Evolutionary conservation across 2,329 filamentous ascomycete species (phyloP).

Genomic region (Pezicula radicicola): DNA sequence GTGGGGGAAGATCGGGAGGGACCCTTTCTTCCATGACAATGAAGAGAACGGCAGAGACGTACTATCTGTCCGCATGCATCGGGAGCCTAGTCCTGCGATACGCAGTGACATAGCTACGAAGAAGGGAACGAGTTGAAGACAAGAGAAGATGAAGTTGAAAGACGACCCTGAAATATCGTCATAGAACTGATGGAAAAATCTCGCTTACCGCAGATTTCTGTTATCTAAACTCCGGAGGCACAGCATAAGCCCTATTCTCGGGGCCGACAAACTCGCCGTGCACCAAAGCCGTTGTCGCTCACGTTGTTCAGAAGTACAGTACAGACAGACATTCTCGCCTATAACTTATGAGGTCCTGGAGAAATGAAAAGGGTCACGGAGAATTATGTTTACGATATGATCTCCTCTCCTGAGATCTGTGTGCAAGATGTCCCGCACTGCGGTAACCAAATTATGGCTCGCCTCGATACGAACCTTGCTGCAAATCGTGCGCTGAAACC

Average conservation of each 20-base stretch:
- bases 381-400: too few species aligned
- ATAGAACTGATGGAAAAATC: too few species aligned
- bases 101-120: constrained; percentile 25
- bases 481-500: not conserved
- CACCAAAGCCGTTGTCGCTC: too few species aligned
- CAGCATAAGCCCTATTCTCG: too few species aligned
- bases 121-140: not conserved
- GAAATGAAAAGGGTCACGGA: too few species aligned
- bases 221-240: not conserved
- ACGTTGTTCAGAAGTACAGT: too few species aligned
- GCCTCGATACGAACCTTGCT: not conserved
- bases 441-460: not conserved
- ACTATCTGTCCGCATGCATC: constrained; percentile 7
- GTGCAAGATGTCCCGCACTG: too few species aligned
- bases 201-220: not conserved
- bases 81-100: constrained; percentile 18
- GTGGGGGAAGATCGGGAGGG: not conserved
- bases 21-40: not conserved
- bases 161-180: not conserved
- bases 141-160: not conserved
- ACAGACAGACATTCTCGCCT: too few species aligned
- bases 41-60: constrained; percentile 1
- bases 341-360: too few species aligned
- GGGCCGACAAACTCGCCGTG: too few species aligned
- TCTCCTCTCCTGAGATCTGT: too few species aligned